These are phyloP conservation scores for Amanita jacksonii DNA, from an alignment of 768 basidiomycete genomes.

Conservation along the genomic window DNA sequence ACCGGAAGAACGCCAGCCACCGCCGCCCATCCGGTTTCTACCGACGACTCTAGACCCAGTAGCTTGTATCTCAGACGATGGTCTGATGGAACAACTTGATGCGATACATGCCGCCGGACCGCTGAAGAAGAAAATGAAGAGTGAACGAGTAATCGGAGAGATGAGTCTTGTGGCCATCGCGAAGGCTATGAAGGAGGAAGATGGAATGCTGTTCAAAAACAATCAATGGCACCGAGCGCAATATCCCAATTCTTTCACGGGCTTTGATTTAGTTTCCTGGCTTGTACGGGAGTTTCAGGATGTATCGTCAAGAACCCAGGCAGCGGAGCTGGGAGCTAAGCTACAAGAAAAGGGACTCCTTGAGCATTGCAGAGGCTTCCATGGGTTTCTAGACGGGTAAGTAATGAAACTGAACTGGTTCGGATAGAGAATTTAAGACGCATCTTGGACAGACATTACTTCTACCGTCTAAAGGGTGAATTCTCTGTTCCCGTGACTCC, in stretches of 20 bases:
- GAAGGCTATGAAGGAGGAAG: slow-evolving; percentile 79
- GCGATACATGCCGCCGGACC: slow-evolving; percentile 69
- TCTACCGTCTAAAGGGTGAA: slow-evolving; percentile 75
- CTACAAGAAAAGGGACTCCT: slow-evolving; percentile 78
- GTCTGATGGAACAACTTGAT: slow-evolving; percentile 72
- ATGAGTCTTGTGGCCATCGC: slow-evolving; percentile 57
- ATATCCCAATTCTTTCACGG: slow-evolving; percentile 81
- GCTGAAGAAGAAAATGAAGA: slow-evolving; percentile 71
- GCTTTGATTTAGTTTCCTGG: slow-evolving; percentile 88
- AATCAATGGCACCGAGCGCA: slow-evolving; percentile 71
- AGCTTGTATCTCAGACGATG: slow-evolving; percentile 68
- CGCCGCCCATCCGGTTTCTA: slow-evolving; percentile 64
- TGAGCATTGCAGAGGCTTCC: slow-evolving; percentile 69
- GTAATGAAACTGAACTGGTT: slow-evolving; percentile 14
- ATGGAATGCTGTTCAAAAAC: slow-evolving; percentile 75
- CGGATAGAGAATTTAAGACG: background rate
- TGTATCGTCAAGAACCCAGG: slow-evolving; percentile 75
- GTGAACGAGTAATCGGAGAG: slow-evolving; percentile 61
- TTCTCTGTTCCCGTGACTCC: slow-evolving; percentile 65
- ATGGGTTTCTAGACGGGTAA: slow-evolving; percentile 84
- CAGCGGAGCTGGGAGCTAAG: slow-evolving; percentile 65
- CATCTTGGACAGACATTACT: slow-evolving; percentile 58
- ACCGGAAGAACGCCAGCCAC: slow-evolving; percentile 42
- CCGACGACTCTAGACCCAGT: slow-evolving; percentile 81
- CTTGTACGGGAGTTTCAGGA: slow-evolving; percentile 86